A percentile compares a stretch with the other conserved stretches of the same genome.
phyloP scores from a whole-genome alignment of 345 rosid species.

The Arabidopsis arenosa region DNA sequence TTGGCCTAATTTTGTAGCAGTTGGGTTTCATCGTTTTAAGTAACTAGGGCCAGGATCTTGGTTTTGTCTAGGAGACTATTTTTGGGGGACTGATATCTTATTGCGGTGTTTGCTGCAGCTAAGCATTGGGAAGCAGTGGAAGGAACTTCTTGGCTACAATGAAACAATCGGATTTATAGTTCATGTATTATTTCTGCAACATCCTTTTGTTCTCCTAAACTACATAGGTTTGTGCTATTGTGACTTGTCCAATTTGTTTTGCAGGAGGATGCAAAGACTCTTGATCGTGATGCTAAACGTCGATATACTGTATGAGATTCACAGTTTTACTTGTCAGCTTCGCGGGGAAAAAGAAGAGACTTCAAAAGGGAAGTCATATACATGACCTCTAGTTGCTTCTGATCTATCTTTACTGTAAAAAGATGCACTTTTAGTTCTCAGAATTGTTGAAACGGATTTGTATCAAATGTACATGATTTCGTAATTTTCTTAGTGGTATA shows the following conservation, averaged over 20 bases:
- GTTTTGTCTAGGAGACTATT: background rate
- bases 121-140: constrained; percentile 95
- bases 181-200: constrained; percentile 54
- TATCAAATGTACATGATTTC: constrained; percentile 26
- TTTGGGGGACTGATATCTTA: background rate
- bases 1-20: background rate
- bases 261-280: constrained; percentile 87
- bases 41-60: background rate
- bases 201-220: constrained; percentile 5
- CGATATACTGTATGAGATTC: constrained; percentile 58
- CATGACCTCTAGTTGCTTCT: constrained; percentile 18
- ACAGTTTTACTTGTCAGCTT: constrained; percentile 21
- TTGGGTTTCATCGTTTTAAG: background rate
- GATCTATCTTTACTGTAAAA: constrained; percentile 17
- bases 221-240: constrained; percentile 15
- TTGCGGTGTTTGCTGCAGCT: constrained; percentile 47
- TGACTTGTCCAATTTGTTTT: constrained; percentile 22
- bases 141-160: constrained; percentile 72
- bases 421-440: constrained; percentile 29
- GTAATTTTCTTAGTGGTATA: constrained; percentile 20
- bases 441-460: constrained; percentile 13
- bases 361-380: constrained; percentile 4
- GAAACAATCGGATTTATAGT: constrained; percentile 73
- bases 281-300: constrained; percentile 63
- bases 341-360: constrained; percentile 7